These are phyloP conservation scores for Fusarium sp. DNA, from an alignment of 2,329 filamentous ascomycete species.

Conservation along the genomic window DNA sequence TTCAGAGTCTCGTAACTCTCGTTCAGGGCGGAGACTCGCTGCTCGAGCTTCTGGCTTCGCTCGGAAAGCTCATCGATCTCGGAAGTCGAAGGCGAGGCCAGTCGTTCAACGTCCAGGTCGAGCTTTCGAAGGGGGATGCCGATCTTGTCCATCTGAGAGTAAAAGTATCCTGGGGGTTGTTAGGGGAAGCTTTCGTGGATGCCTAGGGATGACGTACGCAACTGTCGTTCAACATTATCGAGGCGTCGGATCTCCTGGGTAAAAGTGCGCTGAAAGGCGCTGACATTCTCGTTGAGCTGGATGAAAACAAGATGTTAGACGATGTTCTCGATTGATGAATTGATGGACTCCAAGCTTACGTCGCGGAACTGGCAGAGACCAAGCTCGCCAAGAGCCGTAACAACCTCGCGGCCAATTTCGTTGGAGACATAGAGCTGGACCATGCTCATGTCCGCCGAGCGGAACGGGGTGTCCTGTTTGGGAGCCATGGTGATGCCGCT, in stretches of 20 bases:
- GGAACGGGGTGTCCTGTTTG: conserved; percentile 92
- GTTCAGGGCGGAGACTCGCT: conserved; percentile 88
- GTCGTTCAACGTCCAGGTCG: conserved; percentile 85
- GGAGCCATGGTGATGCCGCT: conserved; percentile 63
- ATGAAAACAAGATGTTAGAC: conserved; percentile 28
- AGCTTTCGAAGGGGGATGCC: conserved; percentile 85
- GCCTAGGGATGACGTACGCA: conserved; percentile 69
- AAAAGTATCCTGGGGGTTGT: conserved; percentile 78
- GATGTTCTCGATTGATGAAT: conserved; percentile 14
- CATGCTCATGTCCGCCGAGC: conserved; percentile 99
- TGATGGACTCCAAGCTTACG: conserved; percentile 63
- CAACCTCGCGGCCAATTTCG: conserved; percentile 97
- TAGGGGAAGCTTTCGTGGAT: conserved; percentile 39
- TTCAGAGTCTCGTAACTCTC: conserved; percentile 99
- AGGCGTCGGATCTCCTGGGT: conserved; percentile 97
- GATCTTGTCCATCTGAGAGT: conserved; percentile 93
- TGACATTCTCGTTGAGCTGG: conserved; percentile 90
- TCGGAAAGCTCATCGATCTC: conserved; percentile 97
- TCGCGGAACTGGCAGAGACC: conserved; percentile 97
- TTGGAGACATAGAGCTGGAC: conserved; percentile 99
- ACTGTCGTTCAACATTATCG: conserved; percentile 97
- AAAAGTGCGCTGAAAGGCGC: conserved; percentile 95
- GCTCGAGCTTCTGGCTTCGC: conserved; percentile 89
- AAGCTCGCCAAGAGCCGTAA: conserved; percentile 94
- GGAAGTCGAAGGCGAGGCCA: conserved; percentile 86